Evolutionary conservation across 345 rosid species (phyloP).

Genomic region (Trapa incisa): DNA sequence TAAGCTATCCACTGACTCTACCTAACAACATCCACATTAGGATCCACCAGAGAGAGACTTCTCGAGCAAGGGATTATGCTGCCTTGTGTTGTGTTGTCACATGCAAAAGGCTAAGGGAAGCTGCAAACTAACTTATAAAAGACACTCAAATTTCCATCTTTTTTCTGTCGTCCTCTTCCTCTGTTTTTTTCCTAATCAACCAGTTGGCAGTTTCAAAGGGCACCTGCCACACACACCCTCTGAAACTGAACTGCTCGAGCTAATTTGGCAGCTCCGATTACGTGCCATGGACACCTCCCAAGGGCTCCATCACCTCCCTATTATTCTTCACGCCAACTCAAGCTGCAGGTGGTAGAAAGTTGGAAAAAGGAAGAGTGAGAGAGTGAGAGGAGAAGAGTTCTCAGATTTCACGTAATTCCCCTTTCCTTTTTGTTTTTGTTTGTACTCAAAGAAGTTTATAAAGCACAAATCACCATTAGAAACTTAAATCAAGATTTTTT

Average conservation of each 20-base stretch:
- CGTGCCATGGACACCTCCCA: too few relatives aligned
- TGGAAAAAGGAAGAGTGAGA: not conserved
- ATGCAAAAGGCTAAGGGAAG: slow-evolving; percentile 10
- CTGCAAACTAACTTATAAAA: slow-evolving; percentile 2
- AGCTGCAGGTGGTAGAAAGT: not conserved
- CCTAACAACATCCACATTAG: too few relatives aligned
- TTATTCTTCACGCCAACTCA: slow-evolving; percentile 14
- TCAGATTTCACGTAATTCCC: too few relatives aligned
- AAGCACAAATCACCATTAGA: too few relatives aligned
- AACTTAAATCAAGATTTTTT: too few relatives aligned
- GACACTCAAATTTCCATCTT: not conserved
- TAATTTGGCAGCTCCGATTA: too few relatives aligned
- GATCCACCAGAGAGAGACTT: not conserved
- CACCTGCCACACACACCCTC: not conserved
- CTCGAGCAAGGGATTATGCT: slow-evolving; percentile 5
- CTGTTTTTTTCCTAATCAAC: not conserved
- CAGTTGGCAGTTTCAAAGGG: not conserved
- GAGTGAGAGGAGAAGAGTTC: too few relatives aligned
- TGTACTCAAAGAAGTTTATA: too few relatives aligned
- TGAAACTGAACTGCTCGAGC: too few relatives aligned
- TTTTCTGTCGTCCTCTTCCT: not conserved
- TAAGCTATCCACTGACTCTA: too few relatives aligned
- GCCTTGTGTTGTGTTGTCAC: slow-evolving; percentile 1
- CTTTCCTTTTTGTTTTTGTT: too few relatives aligned
- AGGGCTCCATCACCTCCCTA: not conserved